Evolutionary conservation across 2,329 filamentous ascomycete species (phyloP).

Genomic region (Penicillium decumbens): DNA sequence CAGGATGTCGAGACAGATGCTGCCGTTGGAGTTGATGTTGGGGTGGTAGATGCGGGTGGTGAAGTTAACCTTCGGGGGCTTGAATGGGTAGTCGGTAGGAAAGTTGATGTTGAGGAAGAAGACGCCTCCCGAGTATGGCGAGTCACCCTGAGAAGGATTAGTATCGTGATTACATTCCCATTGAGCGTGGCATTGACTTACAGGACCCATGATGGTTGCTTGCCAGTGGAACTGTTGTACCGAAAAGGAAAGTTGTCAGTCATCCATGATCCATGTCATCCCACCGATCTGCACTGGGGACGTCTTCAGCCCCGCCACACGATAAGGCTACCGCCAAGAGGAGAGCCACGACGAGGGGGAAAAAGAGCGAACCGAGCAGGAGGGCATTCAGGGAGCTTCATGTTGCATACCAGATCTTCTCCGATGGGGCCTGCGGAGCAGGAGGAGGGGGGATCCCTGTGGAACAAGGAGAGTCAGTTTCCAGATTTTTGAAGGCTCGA

Average conservation of each 20-base stretch:
- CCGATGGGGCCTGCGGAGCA: conserved; percentile 96
- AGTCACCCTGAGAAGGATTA: conserved; percentile 66
- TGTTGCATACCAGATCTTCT: conserved; percentile 88
- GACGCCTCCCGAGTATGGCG: conserved; percentile 94
- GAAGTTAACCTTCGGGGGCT: conserved; percentile 99
- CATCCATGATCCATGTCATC: conserved; percentile 7
- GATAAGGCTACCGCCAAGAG: conserved; percentile 14
- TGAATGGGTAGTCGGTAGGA: conserved; percentile 99
- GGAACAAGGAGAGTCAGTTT: conserved; percentile 13
- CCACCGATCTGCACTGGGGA: not conserved
- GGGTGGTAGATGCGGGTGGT: conserved; percentile 99
- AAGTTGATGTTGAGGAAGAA: conserved; percentile 99
- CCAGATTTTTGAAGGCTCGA: conserved; percentile 14
- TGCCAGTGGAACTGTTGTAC: conserved; percentile 91
- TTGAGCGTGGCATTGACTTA: conserved; percentile 52
- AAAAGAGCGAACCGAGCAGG: not conserved
- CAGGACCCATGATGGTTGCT: conserved; percentile 99
- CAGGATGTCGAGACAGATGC: conserved; percentile 97
- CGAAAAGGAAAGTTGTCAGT: conserved; percentile 30
- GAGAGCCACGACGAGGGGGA: conserved; percentile 8
- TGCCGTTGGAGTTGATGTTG: conserved; percentile 99
- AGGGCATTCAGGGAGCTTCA: not conserved
- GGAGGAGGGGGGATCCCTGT: conserved; percentile 93
- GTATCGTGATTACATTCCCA: conserved; percentile 9
- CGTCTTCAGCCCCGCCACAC: conserved; percentile 22